These are phyloP conservation scores for Phytophthora aleatoria DNA, from an alignment of 352 stramenopile species.

Conservation along the genomic window DNA sequence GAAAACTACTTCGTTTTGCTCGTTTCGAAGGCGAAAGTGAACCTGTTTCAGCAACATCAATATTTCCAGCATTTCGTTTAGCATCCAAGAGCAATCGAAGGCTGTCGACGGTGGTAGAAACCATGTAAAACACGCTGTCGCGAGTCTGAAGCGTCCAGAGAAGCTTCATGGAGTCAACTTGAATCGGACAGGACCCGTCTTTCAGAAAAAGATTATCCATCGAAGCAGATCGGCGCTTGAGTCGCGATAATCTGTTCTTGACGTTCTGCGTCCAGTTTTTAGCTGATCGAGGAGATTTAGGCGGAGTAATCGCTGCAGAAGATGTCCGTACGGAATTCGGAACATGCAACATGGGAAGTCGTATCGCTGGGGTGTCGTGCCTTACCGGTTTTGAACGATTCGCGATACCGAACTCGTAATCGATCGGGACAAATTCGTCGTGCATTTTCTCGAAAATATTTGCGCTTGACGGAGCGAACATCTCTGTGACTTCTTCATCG, in stretches of 20 bases:
- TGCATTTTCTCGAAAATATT: slow-evolving; percentile 50
- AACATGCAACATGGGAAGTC: slow-evolving; percentile 26
- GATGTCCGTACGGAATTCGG: slow-evolving; percentile 17
- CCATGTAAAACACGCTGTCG: slow-evolving; percentile 76
- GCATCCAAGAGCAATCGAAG: slow-evolving; percentile 53
- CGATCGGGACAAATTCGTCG: slow-evolving; percentile 50
- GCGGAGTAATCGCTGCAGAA: slow-evolving; percentile 10
- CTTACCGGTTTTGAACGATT: slow-evolving; percentile 27
- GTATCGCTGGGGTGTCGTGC: slow-evolving; percentile 2
- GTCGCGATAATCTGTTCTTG: slow-evolving; percentile 47
- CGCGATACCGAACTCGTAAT: slow-evolving; percentile 49
- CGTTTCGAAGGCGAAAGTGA: slow-evolving; percentile 13
- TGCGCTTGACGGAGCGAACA: slow-evolving; percentile 38
- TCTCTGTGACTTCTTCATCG: slow-evolving; percentile 31
- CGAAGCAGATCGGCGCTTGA: slow-evolving; percentile 67
- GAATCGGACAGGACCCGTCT: slow-evolving; percentile 75
- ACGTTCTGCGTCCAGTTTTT: slow-evolving; percentile 63
- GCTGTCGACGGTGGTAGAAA: slow-evolving; percentile 57
- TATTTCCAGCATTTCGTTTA: slow-evolving; percentile 18
- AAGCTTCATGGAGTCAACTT: slow-evolving; percentile 83
- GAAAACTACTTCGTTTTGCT: slow-evolving; percentile 28
- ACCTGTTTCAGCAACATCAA: background rate
- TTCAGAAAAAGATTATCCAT: slow-evolving; percentile 79
- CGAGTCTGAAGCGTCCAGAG: slow-evolving; percentile 81
- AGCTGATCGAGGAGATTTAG: slow-evolving; percentile 38